Evolutionary conservation across 2,329 filamentous ascomycete genomes (phyloP).

Genomic region (Hypoxylon rubiginosum): DNA sequence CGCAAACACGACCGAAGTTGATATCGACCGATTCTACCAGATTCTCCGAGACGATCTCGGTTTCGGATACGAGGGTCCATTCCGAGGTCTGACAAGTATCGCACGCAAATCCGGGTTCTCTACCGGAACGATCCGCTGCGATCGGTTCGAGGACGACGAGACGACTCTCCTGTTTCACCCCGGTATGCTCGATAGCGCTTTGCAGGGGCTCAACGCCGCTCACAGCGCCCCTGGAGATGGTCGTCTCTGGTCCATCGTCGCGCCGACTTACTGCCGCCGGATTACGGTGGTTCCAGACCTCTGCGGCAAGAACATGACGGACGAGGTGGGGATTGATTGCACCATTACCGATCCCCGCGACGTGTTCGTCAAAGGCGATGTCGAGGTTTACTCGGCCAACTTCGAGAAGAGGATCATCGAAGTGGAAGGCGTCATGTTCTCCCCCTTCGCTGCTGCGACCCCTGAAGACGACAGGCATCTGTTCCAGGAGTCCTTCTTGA

Average conservation of each 20-base stretch:
- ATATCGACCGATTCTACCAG: conserved; percentile 6
- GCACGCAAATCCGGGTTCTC: conserved; percentile 2
- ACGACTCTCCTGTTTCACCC: conserved; percentile 5
- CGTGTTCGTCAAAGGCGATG: conserved; percentile 3
- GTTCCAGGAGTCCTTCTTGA: conserved; percentile 2
- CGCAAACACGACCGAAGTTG: neutral
- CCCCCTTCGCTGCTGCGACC: conserved; percentile 1
- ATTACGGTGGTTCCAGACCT: neutral
- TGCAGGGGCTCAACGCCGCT: neutral
- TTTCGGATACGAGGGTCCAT: conserved; percentile 3
- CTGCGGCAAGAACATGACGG: conserved; percentile 6
- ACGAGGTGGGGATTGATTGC: conserved; percentile 4
- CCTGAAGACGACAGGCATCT: neutral
- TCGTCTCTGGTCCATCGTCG: conserved; percentile 1
- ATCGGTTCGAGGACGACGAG: conserved; percentile 2
- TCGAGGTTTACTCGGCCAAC: conserved; percentile 2
- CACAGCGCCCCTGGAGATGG: neutral
- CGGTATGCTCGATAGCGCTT: conserved; percentile 2
- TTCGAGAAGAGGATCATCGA: conserved; percentile 3
- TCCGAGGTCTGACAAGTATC: neutral
- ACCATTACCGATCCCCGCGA: conserved; percentile 4
- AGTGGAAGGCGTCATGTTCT: conserved; percentile 3
- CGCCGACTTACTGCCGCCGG: neutral
- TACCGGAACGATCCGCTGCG: conserved; percentile 3
- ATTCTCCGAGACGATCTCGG: conserved; percentile 6